Percentiles rank a stretch among this genome's conserved stretches.
phyloP scores from a whole-genome alignment of 306 rosid genomes.

The Erythrophleum fordii region DNA sequence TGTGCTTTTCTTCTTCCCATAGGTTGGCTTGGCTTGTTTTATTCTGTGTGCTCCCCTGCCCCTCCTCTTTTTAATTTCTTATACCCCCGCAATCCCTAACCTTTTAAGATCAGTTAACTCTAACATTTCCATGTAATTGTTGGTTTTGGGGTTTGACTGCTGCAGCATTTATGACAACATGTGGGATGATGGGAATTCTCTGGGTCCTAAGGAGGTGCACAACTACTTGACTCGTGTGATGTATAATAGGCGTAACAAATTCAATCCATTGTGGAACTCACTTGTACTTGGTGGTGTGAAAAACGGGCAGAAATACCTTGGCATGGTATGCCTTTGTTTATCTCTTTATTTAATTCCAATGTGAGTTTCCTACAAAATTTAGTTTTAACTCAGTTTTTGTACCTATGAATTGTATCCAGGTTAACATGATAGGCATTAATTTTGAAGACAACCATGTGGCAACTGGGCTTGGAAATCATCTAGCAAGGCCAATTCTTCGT shows the following conservation, averaged over 20 bases:
- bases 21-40: background rate
- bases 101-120: slow-evolving; percentile 26
- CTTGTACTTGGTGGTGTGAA: slow-evolving; percentile 57
- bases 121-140: slow-evolving; percentile 26
- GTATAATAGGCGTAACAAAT: slow-evolving; percentile 59
- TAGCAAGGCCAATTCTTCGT: slow-evolving; percentile 96
- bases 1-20: background rate
- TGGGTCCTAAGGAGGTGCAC: slow-evolving; percentile 61
- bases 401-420: slow-evolving; percentile 52
- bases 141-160: slow-evolving; percentile 39
- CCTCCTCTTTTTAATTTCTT: too few relatives aligned
- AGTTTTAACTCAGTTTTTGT: slow-evolving; percentile 17
- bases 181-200: slow-evolving; percentile 61
- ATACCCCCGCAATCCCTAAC: background rate
- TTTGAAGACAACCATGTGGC: slow-evolving; percentile 92
- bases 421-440: slow-evolving; percentile 89
- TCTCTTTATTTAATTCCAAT: slow-evolving; percentile 15
- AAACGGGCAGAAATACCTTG: slow-evolving; percentile 54
- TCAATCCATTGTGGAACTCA: slow-evolving; percentile 58
- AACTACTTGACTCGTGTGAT: slow-evolving; percentile 53
- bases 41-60: background rate
- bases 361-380: slow-evolving; percentile 6
- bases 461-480: slow-evolving; percentile 97
- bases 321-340: slow-evolving; percentile 57
- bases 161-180: slow-evolving; percentile 86